Conservation (phyloP, 352 stramenopile species). For the Phytophthora foliorum region DNA sequence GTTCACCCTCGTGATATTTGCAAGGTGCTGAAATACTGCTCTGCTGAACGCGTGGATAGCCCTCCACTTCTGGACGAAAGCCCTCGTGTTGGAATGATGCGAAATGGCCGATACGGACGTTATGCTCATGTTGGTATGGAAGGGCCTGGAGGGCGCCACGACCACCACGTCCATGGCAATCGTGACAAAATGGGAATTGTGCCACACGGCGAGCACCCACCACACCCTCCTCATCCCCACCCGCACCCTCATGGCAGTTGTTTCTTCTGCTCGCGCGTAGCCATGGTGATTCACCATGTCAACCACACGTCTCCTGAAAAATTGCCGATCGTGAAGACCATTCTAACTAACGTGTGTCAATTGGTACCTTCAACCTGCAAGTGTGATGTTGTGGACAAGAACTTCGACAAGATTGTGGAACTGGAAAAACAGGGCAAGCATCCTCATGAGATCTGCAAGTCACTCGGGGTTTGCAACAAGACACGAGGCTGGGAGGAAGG, state of each 20-base stretch:
- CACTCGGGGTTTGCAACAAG: constrained; percentile 59
- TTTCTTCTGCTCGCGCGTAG: constrained; percentile 64
- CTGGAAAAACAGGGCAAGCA: constrained; percentile 62
- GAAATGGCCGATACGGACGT: constrained; percentile 31
- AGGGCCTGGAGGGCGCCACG: constrained; percentile 21
- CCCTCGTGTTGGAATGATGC: constrained; percentile 34
- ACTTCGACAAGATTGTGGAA: constrained; percentile 78
- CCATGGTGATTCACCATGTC: constrained; percentile 54
- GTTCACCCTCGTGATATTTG: constrained; percentile 58
- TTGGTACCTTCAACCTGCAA: constrained; percentile 51
- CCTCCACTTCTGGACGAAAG: constrained; percentile 19
- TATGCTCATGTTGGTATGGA: constrained; percentile 30
- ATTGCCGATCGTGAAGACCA: constrained; percentile 54
- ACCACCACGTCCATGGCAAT: background rate
- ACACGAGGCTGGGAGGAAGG: constrained; percentile 19
- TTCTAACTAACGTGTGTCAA: constrained; percentile 62
- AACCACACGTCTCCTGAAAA: constrained; percentile 50
- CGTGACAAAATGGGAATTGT: constrained; percentile 8
- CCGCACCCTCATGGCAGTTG: constrained; percentile 43
- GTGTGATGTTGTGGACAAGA: constrained; percentile 59
- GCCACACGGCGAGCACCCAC: constrained; percentile 10
- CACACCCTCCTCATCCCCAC: constrained; percentile 10
- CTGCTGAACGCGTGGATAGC: constrained; percentile 9
- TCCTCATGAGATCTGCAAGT: constrained; percentile 61
- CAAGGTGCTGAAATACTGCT: constrained; percentile 54